phyloP scores from a whole-genome alignment of 441 rosid genomes.

The Viola pubescens region DNA sequence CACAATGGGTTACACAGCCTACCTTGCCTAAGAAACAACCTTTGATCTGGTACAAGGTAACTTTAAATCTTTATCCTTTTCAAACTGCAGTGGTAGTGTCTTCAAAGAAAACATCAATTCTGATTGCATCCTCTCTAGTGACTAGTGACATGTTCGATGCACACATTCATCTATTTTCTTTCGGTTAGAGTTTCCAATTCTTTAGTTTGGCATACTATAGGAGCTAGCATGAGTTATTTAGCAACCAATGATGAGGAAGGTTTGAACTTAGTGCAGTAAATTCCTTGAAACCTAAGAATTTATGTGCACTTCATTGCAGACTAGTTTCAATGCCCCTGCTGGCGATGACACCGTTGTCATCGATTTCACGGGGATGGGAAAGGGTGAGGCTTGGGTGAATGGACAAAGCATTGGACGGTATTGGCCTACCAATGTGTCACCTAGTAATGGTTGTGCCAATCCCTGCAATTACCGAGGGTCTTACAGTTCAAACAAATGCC shows the following conservation, averaged over 20 bases:
- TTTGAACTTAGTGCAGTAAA: constrained; percentile 3
- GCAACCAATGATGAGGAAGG: not conserved
- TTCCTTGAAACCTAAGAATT: constrained; percentile 13
- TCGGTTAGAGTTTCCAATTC: no score
- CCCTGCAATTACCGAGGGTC: constrained; percentile 71
- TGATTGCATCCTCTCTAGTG: no score
- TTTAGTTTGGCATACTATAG: no score
- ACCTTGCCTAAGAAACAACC: constrained; percentile 68
- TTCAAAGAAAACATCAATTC: no score
- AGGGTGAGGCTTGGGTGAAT: constrained; percentile 97
- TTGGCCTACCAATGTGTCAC: constrained; percentile 70
- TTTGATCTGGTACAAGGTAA: constrained; percentile 94
- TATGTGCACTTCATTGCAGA: constrained; percentile 34
- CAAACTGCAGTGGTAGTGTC: no score
- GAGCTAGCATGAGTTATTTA: no score
- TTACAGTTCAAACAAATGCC: constrained; percentile 62
- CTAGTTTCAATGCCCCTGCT: constrained; percentile 58
- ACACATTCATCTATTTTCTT: no score
- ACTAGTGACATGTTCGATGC: no score
- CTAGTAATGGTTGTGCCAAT: constrained; percentile 42
- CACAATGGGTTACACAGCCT: constrained; percentile 59
- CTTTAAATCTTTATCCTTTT: not conserved
- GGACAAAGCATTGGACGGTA: constrained; percentile 94
- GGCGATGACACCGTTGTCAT: constrained; percentile 70
- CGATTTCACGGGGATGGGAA: constrained; percentile 84